Evolutionary conservation across 192 early-diverging fungal genomes (phyloP).

Genomic region (Cetraspora pellucida): DNA sequence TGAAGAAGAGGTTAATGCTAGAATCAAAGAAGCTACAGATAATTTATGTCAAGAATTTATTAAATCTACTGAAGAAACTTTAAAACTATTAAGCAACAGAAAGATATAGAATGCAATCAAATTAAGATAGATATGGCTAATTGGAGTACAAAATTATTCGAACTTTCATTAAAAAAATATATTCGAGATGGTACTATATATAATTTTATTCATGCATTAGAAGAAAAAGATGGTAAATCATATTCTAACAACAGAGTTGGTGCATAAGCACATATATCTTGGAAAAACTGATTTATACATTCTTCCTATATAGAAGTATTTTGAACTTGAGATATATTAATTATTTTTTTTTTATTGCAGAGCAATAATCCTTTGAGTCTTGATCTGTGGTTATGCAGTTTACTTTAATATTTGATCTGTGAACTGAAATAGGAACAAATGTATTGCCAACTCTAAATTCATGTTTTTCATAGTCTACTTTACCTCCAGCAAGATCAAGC

Average conservation of each 20-base stretch:
- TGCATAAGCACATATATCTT: too few relatives aligned
- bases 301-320: neutral
- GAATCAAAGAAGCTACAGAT: slow-evolving; percentile 28
- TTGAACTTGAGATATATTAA: too few relatives aligned
- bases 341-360: too few relatives aligned
- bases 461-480: too few relatives aligned
- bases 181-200: neutral
- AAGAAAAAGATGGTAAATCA: slow-evolving; percentile 15
- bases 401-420: too few relatives aligned
- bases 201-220: neutral
- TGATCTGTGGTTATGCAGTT: too few relatives aligned
- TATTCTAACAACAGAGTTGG: slow-evolving; percentile 10
- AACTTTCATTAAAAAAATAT: slow-evolving; percentile 15
- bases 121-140: slow-evolving; percentile 4
- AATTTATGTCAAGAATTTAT: neutral
- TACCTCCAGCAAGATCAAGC: too few relatives aligned
- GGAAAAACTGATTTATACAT: slow-evolving; percentile 19
- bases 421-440: too few relatives aligned
- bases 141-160: slow-evolving; percentile 1
- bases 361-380: too few relatives aligned
- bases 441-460: too few relatives aligned
- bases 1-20: slow-evolving; percentile 21
- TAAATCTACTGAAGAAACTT: slow-evolving; percentile 11
- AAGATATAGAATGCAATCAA: slow-evolving; percentile 8
- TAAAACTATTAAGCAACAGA: slow-evolving; percentile 21